Evolutionary conservation across 306 rosid species (phyloP), one percentile per base, ranked within the genome.

Genomic region (Sechiopsis laciniata): DNA sequence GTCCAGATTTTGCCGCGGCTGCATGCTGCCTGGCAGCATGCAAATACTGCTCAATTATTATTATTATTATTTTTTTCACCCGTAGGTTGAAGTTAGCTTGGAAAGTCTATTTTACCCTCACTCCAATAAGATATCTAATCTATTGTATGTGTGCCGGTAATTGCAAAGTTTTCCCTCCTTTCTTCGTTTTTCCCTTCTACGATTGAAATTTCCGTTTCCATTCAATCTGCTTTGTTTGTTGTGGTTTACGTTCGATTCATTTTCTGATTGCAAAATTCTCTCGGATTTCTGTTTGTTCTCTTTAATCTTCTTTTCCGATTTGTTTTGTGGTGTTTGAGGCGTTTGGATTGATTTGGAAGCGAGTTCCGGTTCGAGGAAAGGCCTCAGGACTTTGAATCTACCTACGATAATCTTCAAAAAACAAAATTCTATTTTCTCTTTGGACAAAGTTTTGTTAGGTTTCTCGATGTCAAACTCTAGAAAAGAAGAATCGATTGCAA

Each of bases 391-490:
- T 32, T 32, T 4, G 37, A 32, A 32, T 32, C 37, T 32, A 32
- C 37, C 37, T 32, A 32, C 37, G 4, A 32, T 32, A 32, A 2
- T 32, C 37, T 32, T 32, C 37, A 3, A 32, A n/a, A n/a, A n/a
- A n/a, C n/a, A n/a, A n/a, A n/a, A n/a, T 32, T 46, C 24, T 69
- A 2, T 26, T 21, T 26, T 45, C 46, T 40, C 9, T 11, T 19
- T 71, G 5, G 19, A 53, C 50, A 8, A 57, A 69, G 2, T 14
- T 51, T 57, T 8, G 50, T 57, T 46, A 10, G 14, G 8, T 40
- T n/a, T 71, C 32, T 79, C 74, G 4, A 91, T 92, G 96, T 79
- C 90, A 1, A 73, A 84, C 74, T 74, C 62, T 6, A 80, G 89
- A 75, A 85, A 45, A 78, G 82, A 26, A 51, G 91, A 86, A 77